A percentile compares a stretch with the other conserved stretches of the same genome.
These are phyloP conservation scores for Agaricus bisporus DNA, from an alignment of 768 basidiomycete species.

Conservation along the genomic window DNA sequence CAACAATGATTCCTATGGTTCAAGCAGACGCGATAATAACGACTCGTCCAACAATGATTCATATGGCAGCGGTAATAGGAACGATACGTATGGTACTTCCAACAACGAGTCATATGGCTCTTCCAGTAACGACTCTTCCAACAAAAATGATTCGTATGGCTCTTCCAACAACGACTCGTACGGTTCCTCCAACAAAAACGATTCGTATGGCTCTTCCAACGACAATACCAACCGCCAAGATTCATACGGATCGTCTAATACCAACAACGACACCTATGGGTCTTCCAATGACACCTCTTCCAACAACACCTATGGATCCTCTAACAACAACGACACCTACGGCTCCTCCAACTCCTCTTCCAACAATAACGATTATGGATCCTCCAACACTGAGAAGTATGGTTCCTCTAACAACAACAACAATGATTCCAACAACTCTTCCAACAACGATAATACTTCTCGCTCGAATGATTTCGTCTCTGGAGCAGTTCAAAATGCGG, in stretches of 20 bases:
- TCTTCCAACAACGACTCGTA: conserved; percentile 16
- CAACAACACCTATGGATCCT: no score
- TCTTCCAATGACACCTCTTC: conserved; percentile 8
- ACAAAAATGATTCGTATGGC: conserved; percentile 11
- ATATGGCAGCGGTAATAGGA: not conserved
- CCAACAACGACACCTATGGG: conserved; percentile 10
- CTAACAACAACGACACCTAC: no score
- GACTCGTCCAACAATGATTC: not conserved
- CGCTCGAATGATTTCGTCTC: conserved; percentile 11
- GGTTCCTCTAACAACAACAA: no score
- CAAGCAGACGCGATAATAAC: not conserved
- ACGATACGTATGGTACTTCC: not conserved
- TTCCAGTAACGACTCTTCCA: conserved; percentile 16
- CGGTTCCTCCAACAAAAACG: conserved; percentile 8
- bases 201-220: conserved; percentile 20
- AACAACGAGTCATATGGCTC: conserved; percentile 11
- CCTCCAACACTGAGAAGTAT: no score
- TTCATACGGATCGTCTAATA: conserved; percentile 9
- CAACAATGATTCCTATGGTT: conserved; percentile 18
- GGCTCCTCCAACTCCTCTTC: not conserved
- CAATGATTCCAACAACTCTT: no score
- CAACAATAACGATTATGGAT: conserved; percentile 1
- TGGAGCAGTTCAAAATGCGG: conserved; percentile 6
- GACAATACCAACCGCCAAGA: conserved; percentile 9
- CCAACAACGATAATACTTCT: conserved; percentile 12